Conservation (phyloP, 2,329 filamentous ascomycete genomes). For the Beauveria asiatica region DNA sequence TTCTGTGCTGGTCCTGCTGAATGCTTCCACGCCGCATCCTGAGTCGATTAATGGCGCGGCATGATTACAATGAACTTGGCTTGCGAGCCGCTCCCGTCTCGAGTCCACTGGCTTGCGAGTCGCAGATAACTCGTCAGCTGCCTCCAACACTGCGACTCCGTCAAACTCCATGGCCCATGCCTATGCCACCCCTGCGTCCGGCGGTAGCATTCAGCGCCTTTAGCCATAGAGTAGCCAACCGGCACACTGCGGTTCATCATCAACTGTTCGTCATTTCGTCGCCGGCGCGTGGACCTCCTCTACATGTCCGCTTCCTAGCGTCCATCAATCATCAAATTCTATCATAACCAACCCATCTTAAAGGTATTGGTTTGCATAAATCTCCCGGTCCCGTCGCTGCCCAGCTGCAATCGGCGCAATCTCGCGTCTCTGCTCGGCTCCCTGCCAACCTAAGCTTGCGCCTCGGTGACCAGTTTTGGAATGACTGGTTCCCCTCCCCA, state of each 20-base stretch:
- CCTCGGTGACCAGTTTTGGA: conserved; percentile 10
- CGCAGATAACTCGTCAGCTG: not conserved
- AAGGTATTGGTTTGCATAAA: not conserved
- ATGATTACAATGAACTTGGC: not conserved
- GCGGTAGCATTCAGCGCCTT: conserved; percentile 4
- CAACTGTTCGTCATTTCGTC: not conserved
- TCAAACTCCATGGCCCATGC: too few relatives aligned
- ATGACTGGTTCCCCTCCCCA: conserved; percentile 12
- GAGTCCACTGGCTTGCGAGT: not conserved
- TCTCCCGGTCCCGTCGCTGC: not conserved
- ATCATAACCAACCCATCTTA: not conserved
- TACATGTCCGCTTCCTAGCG: not conserved
- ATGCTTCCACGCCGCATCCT: conserved; percentile 3
- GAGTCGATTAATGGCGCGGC: not conserved
- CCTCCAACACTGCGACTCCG: not conserved
- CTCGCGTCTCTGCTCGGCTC: conserved; percentile 1
- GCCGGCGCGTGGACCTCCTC: not conserved
- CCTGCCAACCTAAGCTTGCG: conserved; percentile 6
- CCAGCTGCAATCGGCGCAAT: not conserved
- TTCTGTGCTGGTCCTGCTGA: conserved; percentile 5
- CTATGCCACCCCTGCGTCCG: too few relatives aligned
- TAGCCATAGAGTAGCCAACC: not conserved
- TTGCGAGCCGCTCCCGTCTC: conserved; percentile 3
- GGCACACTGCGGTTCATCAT: not conserved
- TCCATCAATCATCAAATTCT: not conserved